Conservation (phyloP, 2,329 filamentous ascomycete genomes). For the Colletotrichum caudatum region DNA sequence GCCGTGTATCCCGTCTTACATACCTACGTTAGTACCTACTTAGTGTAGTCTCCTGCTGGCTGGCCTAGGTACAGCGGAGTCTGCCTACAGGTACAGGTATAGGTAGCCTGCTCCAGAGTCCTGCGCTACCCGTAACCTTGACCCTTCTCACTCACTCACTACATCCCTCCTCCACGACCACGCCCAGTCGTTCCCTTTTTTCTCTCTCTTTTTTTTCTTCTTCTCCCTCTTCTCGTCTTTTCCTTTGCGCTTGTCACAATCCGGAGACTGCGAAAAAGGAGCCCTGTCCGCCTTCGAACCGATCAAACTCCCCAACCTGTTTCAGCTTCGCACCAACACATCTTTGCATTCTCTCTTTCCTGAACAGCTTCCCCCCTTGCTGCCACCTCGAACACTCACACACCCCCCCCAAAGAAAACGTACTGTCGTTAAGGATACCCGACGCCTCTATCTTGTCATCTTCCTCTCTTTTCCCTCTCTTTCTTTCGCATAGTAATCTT, state of each 20-base stretch:
- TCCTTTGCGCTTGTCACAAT: constrained; percentile 34
- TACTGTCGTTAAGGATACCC: constrained; percentile 25
- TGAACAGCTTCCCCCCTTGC: constrained; percentile 35
- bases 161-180: constrained; percentile 16
- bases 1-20: constrained; percentile 9
- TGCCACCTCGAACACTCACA: constrained; percentile 11
- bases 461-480: constrained; percentile 6
- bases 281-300: constrained; percentile 48
- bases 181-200: constrained; percentile 15
- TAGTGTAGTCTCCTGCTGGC: constrained; percentile 4
- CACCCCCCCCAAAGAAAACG: constrained; percentile 3
- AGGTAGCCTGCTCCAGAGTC: constrained; percentile 18
- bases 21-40: no score
- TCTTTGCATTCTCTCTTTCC: constrained; percentile 45
- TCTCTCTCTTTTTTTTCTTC: not conserved
- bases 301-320: constrained; percentile 53
- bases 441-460: constrained; percentile 21
- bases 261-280: constrained; percentile 41
- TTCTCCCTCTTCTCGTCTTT: not conserved
- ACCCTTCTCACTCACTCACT: not conserved
- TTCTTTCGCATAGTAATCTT: constrained; percentile 13
- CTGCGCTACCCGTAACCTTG: constrained; percentile 14
- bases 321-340: constrained; percentile 49
- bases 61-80: not conserved
- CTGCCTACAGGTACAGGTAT: not conserved